These are phyloP conservation scores for Endoconidiophora polonica DNA, from an alignment of 2,329 filamentous ascomycete species.

Conservation along the genomic window DNA sequence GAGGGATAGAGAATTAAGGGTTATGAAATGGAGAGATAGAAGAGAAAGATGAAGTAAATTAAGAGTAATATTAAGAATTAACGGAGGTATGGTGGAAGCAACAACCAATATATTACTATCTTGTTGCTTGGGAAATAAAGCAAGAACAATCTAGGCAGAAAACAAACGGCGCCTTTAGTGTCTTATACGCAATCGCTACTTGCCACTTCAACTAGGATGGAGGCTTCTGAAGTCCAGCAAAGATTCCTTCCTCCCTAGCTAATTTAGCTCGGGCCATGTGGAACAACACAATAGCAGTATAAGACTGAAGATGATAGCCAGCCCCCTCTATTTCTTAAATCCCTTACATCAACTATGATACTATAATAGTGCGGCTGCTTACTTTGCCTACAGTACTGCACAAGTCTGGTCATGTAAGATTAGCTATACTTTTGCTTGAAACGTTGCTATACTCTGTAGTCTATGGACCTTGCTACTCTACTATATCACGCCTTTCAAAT, in stretches of 20 bases:
- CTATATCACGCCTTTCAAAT: too few relatives aligned
- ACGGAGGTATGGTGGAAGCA: neutral
- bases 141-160: neutral
- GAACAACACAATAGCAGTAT: neutral
- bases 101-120: neutral
- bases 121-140: neutral
- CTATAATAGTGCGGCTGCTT: too few relatives aligned
- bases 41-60: neutral
- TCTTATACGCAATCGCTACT: neutral
- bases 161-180: too few relatives aligned
- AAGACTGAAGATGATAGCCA: neutral
- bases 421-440: too few relatives aligned
- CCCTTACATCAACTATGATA: too few relatives aligned
- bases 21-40: neutral
- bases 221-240: neutral
- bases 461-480: too few relatives aligned
- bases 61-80: neutral
- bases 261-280: too few relatives aligned
- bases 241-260: too few relatives aligned
- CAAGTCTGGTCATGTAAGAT: too few relatives aligned
- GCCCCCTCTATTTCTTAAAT: too few relatives aligned
- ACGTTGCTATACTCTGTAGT: too few relatives aligned
- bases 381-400: too few relatives aligned
- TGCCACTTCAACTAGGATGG: neutral
- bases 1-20: neutral